Evolutionary conservation across 768 basidiomycete species (phyloP).

Genomic region (Hygrophoropsis aurantiaca): DNA sequence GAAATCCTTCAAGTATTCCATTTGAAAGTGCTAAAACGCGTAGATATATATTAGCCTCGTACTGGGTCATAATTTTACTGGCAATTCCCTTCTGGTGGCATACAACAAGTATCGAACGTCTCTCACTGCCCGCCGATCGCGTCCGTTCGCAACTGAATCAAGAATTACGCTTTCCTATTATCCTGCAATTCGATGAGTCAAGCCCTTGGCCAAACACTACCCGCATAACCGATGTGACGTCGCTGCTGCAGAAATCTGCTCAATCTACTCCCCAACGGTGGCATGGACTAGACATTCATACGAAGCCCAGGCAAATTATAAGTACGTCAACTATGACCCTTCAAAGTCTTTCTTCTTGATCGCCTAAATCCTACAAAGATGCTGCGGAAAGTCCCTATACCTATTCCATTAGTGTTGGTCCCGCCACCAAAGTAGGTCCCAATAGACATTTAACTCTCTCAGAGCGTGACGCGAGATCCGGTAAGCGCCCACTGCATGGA

Average conservation of each 20-base stretch:
- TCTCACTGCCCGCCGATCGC: constrained; percentile 63
- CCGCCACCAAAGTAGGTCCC: constrained; percentile 19
- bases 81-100: constrained; percentile 93
- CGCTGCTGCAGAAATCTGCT: constrained; percentile 14
- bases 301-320: constrained; percentile 24
- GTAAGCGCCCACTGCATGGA: constrained; percentile 17
- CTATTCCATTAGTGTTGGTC: constrained; percentile 24
- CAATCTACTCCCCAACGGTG: constrained; percentile 29
- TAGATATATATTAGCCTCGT: constrained; percentile 65
- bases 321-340: constrained; percentile 42
- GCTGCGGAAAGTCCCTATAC: constrained; percentile 5
- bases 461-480: constrained; percentile 22
- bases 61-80: constrained; percentile 75
- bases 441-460: constrained; percentile 19
- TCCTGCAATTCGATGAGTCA: constrained; percentile 37
- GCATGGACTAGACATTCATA: constrained; percentile 42
- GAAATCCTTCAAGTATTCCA: constrained; percentile 50
- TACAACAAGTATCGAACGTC: constrained; percentile 85
- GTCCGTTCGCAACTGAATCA: constrained; percentile 53
- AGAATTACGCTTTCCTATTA: constrained; percentile 43
- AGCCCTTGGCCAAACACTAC: constrained; percentile 13
- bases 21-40: constrained; percentile 53
- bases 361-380: too few relatives aligned
- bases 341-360: too few relatives aligned
- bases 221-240: constrained; percentile 24